phyloP scores from a whole-genome alignment of 1,284 basidiomycete genomes.

The Microbotryomycetes sp. region DNA sequence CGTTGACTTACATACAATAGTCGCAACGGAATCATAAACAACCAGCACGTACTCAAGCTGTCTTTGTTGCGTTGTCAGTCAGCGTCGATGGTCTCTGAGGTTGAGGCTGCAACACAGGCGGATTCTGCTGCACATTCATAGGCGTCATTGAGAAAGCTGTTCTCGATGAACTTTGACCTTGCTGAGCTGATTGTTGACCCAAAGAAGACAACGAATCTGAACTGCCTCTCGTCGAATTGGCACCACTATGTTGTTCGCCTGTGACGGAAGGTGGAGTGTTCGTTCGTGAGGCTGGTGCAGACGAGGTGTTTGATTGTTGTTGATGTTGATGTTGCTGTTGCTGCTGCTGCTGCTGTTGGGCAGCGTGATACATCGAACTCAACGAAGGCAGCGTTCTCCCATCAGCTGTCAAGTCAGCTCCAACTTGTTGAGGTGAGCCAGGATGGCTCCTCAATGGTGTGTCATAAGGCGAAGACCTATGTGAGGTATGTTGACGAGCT shows the following conservation, averaged over 20 bases:
- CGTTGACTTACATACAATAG: no score
- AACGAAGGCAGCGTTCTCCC: not conserved
- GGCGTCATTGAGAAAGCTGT: not conserved
- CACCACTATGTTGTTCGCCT: not conserved
- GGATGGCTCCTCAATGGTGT: not conserved
- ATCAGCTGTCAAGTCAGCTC: not conserved
- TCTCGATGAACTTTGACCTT: not conserved
- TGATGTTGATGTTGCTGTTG: not conserved
- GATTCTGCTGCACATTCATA: not conserved
- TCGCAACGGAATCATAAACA: no score
- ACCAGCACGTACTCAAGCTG: no score
- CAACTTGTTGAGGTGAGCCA: not conserved
- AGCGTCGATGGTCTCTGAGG: not conserved
- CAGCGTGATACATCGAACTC: not conserved
- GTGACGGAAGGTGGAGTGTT: not conserved
- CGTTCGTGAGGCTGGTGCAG: not conserved
- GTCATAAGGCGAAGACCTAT: not conserved
- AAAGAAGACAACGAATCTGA: constrained; percentile 1
- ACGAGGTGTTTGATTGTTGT: not conserved
- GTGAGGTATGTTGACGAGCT: not conserved
- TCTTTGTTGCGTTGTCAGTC: not conserved
- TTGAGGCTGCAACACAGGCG: not conserved
- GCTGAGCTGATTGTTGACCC: not conserved
- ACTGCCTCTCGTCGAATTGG: not conserved
- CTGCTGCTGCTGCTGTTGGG: not conserved